Evolutionary conservation across 176 grass and related monocot genomes (phyloP), one percentile per base, ranked within the genome.

Genomic region (Cymbopogon citratus): DNA sequence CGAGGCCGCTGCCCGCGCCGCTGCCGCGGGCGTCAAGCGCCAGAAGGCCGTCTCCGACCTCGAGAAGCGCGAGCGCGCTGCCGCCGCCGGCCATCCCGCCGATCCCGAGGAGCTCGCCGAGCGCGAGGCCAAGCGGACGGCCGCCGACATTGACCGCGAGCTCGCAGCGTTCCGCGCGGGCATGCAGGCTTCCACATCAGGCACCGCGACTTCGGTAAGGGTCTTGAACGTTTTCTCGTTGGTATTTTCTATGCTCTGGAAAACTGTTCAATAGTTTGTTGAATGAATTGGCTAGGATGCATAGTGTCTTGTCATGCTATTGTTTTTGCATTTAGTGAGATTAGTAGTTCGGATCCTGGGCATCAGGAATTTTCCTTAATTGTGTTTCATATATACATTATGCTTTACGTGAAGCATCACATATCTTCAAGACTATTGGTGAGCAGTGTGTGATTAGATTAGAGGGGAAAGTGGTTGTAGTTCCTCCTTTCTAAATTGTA

Each of bases 31-130:
- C 29, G 62, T 77, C 38, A 93, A 93, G 85, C 84, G 92, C 38
- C 85, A 91, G 43, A 92, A 90, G 87, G 74, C 88, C 54, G 88
- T 90, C 10, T 79, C 88, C 0, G 92, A 98, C 69, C 84, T 95
- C 29, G 92, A 98, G 73, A 87, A 98, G 86, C 85, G 96, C 33
- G 96, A 95, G 82, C 84, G 90, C n/a, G 84, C 90, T 5, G 83
- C 65, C 0, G 82, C 83, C 18, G 66, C 73, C 1, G 76, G 82
- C 14, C 80, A 56, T 14, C 39, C 82, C 25, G 6, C 83, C 28
- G 76, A 87, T 24, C 75, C 85, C 0, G 86, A 31, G 0, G 91
- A 95, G 73, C 41, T 69, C 2, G 75, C 82, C 54, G 85, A 43
- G 75, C 81, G 86, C 3, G 77, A 75, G 78, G 84, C 86, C 5